A percentile compares a stretch with the other conserved stretches of the same genome.
phyloP scores from a whole-genome alignment of 1,284 basidiomycete genomes.

The Austropuccinia psidii region DNA sequence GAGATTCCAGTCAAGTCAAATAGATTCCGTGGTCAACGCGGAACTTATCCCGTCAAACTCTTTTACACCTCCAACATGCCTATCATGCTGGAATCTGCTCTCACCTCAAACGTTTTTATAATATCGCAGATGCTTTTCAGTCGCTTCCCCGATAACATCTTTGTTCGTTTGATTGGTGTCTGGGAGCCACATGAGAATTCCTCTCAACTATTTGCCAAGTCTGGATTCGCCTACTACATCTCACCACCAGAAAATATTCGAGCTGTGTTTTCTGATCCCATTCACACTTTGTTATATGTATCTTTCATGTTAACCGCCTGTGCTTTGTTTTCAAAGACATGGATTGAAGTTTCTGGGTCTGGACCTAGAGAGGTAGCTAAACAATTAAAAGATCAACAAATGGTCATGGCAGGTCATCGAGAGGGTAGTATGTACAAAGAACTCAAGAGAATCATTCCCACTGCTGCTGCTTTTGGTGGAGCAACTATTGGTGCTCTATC shows the following conservation, averaged over 20 bases:
- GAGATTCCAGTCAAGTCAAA: slow-evolving; percentile 98
- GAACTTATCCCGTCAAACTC: slow-evolving; percentile 91
- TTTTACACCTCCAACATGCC: slow-evolving; percentile 99
- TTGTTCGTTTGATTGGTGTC: slow-evolving; percentile 81
- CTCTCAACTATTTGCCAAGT: slow-evolving; percentile 75
- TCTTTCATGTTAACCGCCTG: slow-evolving; percentile 88
- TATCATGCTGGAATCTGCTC: slow-evolving; percentile 94
- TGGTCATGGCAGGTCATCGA: slow-evolving; percentile 97
- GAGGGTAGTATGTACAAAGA: slow-evolving; percentile 99
- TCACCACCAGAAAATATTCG: slow-evolving; percentile 86
- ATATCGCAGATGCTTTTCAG: slow-evolving; percentile 88
- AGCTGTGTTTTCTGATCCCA: slow-evolving; percentile 77
- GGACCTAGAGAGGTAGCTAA: slow-evolving; percentile 94
- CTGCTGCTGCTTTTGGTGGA: slow-evolving; percentile 92
- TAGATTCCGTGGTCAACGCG: slow-evolving; percentile 88
- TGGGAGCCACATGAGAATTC: slow-evolving; percentile 97
- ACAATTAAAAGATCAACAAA: slow-evolving; percentile 96
- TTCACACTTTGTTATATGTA: slow-evolving; percentile 88
- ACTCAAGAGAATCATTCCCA: slow-evolving; percentile 93
- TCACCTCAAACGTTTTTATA: slow-evolving; percentile 92
- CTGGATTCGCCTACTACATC: slow-evolving; percentile 97
- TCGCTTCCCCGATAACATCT: slow-evolving; percentile 83
- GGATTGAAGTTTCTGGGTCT: slow-evolving; percentile 96
- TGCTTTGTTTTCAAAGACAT: slow-evolving; percentile 96
- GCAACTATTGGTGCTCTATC: slow-evolving; percentile 87